phyloP scores from a whole-genome alignment of 306 rosid species.

The Pterocarpus macrocarpus region DNA sequence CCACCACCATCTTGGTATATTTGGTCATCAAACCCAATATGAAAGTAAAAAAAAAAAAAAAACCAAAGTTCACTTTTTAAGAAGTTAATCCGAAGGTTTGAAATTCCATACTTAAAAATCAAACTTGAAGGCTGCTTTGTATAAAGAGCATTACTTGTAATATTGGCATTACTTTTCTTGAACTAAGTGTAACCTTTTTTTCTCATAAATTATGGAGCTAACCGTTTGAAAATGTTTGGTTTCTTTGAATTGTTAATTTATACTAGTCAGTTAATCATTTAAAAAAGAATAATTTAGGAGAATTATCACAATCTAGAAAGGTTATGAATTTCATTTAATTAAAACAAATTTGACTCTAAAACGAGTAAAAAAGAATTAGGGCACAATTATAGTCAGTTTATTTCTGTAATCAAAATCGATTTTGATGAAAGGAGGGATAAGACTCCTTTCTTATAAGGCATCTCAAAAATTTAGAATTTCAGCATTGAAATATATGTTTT shows the following conservation, averaged over 20 bases:
- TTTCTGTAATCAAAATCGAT: too few relatives aligned
- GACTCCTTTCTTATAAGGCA: too few relatives aligned
- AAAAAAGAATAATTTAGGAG: neutral
- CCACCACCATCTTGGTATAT: neutral
- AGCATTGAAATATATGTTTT: too few relatives aligned
- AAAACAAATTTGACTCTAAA: neutral
- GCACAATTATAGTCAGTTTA: too few relatives aligned
- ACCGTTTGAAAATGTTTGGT: neutral
- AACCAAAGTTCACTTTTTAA: neutral
- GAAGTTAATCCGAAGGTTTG: neutral
- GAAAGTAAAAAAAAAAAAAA: neutral
- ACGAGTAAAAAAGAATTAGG: neutral
- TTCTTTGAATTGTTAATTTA: neutral
- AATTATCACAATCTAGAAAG: neutral
- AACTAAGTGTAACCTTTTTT: neutral
- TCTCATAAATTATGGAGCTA: neutral
- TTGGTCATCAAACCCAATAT: neutral
- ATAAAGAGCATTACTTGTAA: neutral
- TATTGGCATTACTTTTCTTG: neutral
- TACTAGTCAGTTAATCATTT: neutral
- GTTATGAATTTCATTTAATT: neutral
- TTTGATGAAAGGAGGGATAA: too few relatives aligned
- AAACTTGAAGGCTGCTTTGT: neutral
- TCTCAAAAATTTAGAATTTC: too few relatives aligned
- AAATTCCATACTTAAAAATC: neutral